These are phyloP conservation scores for Metschnikowia cerradonensis DNA, from an alignment of 805 yeast species.

Conservation along the genomic window DNA sequence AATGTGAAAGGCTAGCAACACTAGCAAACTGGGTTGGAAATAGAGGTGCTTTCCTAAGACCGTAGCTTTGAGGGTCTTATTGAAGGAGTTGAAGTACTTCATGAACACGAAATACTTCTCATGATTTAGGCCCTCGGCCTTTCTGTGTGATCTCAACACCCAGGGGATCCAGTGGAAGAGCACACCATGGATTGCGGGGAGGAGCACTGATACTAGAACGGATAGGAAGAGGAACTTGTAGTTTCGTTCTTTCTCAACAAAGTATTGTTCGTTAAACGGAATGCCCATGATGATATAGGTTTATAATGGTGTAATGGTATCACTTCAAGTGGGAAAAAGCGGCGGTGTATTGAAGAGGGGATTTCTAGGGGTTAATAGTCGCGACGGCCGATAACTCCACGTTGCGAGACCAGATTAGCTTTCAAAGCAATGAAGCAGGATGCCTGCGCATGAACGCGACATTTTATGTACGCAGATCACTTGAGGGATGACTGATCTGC, in stretches of 20 bases:
- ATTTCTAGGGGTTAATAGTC: neutral
- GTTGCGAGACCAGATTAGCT: neutral
- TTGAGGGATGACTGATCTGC: no score
- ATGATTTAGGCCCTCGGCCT: slow-evolving; percentile 11
- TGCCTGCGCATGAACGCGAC: neutral
- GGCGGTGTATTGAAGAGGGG: neutral
- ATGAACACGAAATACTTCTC: slow-evolving; percentile 25
- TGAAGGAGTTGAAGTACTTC: slow-evolving; percentile 26
- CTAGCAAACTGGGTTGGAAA: slow-evolving; percentile 40
- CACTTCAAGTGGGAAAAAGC: neutral
- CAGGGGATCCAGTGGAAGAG: slow-evolving; percentile 43
- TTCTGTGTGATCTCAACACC: slow-evolving; percentile 24
- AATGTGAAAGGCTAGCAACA: slow-evolving; percentile 25
- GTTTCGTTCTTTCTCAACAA: slow-evolving; percentile 36
- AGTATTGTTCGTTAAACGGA: slow-evolving; percentile 35
- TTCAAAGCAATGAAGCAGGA: neutral
- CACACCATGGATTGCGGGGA: slow-evolving; percentile 35
- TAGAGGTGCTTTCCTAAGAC: slow-evolving; percentile 20
- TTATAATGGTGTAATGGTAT: neutral
- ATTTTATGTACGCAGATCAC: neutral
- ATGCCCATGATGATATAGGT: slow-evolving; percentile 19
- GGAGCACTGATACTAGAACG: slow-evolving; percentile 22
- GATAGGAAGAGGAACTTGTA: slow-evolving; percentile 34
- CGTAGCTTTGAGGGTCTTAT: slow-evolving; percentile 22
- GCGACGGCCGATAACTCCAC: neutral